Conservation (phyloP, 768 basidiomycete species). For the Obba rivulosa region DNA sequence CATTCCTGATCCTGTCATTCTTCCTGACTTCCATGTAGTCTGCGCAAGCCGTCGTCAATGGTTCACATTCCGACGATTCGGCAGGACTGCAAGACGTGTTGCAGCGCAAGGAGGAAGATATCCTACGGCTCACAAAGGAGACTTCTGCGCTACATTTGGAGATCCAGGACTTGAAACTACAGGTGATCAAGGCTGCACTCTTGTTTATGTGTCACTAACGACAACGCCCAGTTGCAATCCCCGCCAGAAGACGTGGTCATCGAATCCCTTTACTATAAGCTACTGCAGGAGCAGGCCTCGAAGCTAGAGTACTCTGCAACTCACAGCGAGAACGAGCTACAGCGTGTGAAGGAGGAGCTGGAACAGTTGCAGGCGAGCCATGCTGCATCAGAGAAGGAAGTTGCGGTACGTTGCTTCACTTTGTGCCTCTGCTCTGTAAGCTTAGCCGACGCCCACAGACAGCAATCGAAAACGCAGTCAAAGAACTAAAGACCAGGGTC, state of each 20-base stretch:
- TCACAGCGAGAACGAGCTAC: conserved; percentile 35
- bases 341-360: conserved; percentile 40
- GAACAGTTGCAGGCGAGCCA: conserved; percentile 29
- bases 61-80: conserved; percentile 28
- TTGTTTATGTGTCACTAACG: neutral
- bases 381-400: neutral
- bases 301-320: conserved; percentile 37
- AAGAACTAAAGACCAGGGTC: conserved; percentile 58
- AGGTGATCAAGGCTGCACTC: conserved; percentile 30
- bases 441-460: conserved; percentile 20
- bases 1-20: conserved; percentile 31
- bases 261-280: conserved; percentile 49
- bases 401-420: conserved; percentile 5
- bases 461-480: conserved; percentile 43
- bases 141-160: conserved; percentile 40
- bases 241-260: conserved; percentile 40
- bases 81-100: conserved; percentile 39
- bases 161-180: conserved; percentile 37
- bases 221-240: conserved; percentile 17
- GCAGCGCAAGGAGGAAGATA: conserved; percentile 33
- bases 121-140: conserved; percentile 44
- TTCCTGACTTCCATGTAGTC: conserved; percentile 43
- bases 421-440: conserved; percentile 2
- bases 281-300: conserved; percentile 49
- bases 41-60: conserved; percentile 33